Evolutionary conservation across 2,329 filamentous ascomycete species (phyloP), one percentile per base, ranked within the genome.

Genomic region (Cercospora sojina): DNA sequence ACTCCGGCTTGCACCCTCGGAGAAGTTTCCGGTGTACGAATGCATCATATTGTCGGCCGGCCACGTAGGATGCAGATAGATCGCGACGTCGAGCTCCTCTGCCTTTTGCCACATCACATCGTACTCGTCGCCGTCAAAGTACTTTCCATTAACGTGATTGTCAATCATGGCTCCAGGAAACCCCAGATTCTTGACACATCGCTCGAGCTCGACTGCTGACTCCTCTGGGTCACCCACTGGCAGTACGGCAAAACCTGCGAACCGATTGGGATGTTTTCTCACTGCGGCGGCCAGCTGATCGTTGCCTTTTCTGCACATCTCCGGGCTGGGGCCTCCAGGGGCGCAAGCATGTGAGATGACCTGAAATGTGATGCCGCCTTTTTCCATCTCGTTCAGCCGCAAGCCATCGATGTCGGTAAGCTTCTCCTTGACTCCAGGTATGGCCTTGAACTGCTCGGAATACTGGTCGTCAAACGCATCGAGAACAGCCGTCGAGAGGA

Each of bases 51-150:
- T 74, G 49, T 75, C 78, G 25, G 77, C 77, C 23, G 81, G 77
- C 71, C 77, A 80, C 0, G 79, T 80, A 7, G 84, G 83, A 66
- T 86, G 84, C 25, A 86, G 77, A 69, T 86, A 86, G 23, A 85
- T 76, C 0, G 83, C 82, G 1, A 84, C 82, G 64, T 84, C 80
- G 0, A 86, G 77, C 20, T 80, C 77, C 41, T 76, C 70, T 3
- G 79, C 80, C 53, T 70, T 74, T 35, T 58, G 64, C 72, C 77
- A 77, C 71, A 76, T 76, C 13, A 66, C 53, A 58, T 73, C 72
- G 62, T 77, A 76, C 51, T 74, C 74, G 0, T 64, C 58, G 43
- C 73, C 74, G 57, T 79, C 77, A 71, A 75, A 78, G 68, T 76
- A 78, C 43, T 68, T 73, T 18, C 77, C 77, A 38, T 75, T 67